Percentiles rank a stretch among this genome's conserved stretches.
These are phyloP conservation scores for Fusarium zealandicum DNA, from an alignment of 2,329 filamentous ascomycete species.

Conservation along the genomic window DNA sequence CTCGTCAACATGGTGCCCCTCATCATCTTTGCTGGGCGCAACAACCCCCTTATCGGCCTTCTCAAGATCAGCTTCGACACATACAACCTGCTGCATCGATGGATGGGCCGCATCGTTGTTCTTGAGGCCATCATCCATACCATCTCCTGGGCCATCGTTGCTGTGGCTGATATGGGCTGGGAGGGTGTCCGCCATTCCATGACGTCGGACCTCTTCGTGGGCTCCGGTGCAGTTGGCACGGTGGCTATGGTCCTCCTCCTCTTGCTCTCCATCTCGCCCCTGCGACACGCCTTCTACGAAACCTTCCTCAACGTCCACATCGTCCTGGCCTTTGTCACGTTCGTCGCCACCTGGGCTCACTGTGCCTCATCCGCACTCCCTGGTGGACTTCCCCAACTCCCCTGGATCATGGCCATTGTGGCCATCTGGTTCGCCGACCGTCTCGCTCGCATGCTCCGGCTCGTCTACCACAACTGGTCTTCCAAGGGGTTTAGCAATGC, in stretches of 20 bases:
- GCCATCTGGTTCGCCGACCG: constrained; percentile 81
- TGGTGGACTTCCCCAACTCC: constrained; percentile 73
- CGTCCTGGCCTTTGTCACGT: constrained; percentile 70
- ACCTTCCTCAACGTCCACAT: constrained; percentile 92
- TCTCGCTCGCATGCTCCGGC: constrained; percentile 65
- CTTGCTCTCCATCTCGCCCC: constrained; percentile 75
- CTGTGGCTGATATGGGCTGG: constrained; percentile 70
- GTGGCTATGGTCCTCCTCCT: constrained; percentile 70
- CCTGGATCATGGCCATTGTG: constrained; percentile 78
- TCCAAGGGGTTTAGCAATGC: constrained; percentile 67
- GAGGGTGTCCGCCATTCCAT: constrained; percentile 63
- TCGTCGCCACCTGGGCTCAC: constrained; percentile 82
- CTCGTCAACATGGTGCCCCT: constrained; percentile 92
- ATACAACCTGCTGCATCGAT: constrained; percentile 78
- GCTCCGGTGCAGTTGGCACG: constrained; percentile 68
- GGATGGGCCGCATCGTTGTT: constrained; percentile 79
- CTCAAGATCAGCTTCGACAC: constrained; percentile 94
- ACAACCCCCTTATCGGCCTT: constrained; percentile 86
- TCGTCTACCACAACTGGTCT: constrained; percentile 73
- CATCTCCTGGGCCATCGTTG: constrained; percentile 76
- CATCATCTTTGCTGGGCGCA: constrained; percentile 86
- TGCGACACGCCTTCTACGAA: constrained; percentile 96
- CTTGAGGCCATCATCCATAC: constrained; percentile 74
- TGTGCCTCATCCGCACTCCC: constrained; percentile 70
- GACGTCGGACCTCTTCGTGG: constrained; percentile 67